A percentile compares a stretch with the other conserved stretches of the same genome.
Conservation (phyloP, 106 monocot genomes). For the Dendrobium nobile region DNA sequence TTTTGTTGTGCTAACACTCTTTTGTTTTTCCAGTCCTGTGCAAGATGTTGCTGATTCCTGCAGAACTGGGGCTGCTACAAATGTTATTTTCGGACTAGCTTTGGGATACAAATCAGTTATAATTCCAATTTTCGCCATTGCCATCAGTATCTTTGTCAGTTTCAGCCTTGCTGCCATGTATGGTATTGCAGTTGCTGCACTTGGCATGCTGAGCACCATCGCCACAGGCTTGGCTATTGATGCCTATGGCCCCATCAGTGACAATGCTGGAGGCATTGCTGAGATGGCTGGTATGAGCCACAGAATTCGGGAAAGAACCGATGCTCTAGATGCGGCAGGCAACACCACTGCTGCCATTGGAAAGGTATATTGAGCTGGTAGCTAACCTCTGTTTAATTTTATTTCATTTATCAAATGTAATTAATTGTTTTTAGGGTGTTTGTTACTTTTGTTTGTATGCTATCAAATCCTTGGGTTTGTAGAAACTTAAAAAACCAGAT, state of each 20-base stretch:
- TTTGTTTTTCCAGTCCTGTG: slow-evolving; percentile 40
- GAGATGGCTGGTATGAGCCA: slow-evolving; percentile 93
- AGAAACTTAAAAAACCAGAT: not conserved
- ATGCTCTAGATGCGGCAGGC: slow-evolving; percentile 82
- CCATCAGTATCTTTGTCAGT: slow-evolving; percentile 60
- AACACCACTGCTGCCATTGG: slow-evolving; percentile 95
- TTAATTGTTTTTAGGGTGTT: not conserved
- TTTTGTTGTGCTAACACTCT: not conserved
- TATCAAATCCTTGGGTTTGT: not conserved
- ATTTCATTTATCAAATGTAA: not conserved
- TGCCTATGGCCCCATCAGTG: slow-evolving; percentile 71
- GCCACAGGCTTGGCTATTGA: slow-evolving; percentile 67
- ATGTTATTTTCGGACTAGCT: slow-evolving; percentile 73
- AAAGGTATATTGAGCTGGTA: slow-evolving; percentile 31
- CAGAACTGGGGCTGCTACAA: slow-evolving; percentile 66
- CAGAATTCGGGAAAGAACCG: slow-evolving; percentile 76
- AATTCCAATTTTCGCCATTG: slow-evolving; percentile 68
- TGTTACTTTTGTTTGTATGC: not conserved
- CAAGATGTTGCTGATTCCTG: slow-evolving; percentile 79
- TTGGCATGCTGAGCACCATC: slow-evolving; percentile 69
- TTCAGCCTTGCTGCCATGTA: slow-evolving; percentile 73
- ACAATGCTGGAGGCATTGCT: slow-evolving; percentile 97
- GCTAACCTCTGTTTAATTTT: not conserved
- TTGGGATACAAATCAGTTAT: slow-evolving; percentile 75
- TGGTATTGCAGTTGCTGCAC: slow-evolving; percentile 68